Evolutionary conservation across 2,329 filamentous ascomycete species (phyloP).

Genomic region (Lasiodiplodia citricola): DNA sequence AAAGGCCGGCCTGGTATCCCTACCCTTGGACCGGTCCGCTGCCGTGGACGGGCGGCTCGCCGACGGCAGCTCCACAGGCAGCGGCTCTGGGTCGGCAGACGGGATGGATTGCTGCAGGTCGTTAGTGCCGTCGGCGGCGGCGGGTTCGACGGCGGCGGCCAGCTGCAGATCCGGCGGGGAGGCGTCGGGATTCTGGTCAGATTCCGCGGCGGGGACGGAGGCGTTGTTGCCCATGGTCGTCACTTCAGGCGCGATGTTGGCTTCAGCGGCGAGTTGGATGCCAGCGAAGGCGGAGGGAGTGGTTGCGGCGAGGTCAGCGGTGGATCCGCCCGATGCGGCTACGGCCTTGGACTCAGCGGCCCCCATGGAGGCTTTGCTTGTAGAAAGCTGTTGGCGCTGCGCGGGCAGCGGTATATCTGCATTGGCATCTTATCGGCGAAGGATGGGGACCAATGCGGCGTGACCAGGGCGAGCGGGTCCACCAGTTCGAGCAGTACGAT

Average conservation of each 20-base stretch:
- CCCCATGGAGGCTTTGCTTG: constrained; percentile 20
- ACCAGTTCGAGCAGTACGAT: constrained; percentile 24
- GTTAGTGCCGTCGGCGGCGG: constrained; percentile 1
- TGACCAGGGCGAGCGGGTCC: constrained; percentile 21
- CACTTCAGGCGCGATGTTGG: not conserved
- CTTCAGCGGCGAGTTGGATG: not conserved
- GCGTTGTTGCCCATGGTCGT: constrained; percentile 19
- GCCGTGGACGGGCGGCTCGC: not conserved
- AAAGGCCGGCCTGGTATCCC: constrained; percentile 20
- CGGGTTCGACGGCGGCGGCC: not conserved
- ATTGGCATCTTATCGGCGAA: constrained; percentile 8
- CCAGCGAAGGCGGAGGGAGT: not conserved
- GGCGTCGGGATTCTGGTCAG: not conserved
- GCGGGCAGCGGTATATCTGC: constrained; percentile 16
- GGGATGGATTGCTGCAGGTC: constrained; percentile 7
- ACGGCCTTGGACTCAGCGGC: constrained; percentile 24
- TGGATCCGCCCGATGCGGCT: not conserved
- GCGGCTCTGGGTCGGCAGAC: not conserved
- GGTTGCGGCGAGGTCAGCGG: not conserved
- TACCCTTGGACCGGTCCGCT: not conserved
- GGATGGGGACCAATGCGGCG: constrained; percentile 14
- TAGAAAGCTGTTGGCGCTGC: not conserved
- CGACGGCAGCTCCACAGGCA: not conserved
- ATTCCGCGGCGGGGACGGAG: constrained; percentile 10
- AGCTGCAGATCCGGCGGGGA: not conserved